Evolutionary conservation across 2,329 filamentous ascomycete species (phyloP).

Genomic region (Didymellaceae sp.): DNA sequence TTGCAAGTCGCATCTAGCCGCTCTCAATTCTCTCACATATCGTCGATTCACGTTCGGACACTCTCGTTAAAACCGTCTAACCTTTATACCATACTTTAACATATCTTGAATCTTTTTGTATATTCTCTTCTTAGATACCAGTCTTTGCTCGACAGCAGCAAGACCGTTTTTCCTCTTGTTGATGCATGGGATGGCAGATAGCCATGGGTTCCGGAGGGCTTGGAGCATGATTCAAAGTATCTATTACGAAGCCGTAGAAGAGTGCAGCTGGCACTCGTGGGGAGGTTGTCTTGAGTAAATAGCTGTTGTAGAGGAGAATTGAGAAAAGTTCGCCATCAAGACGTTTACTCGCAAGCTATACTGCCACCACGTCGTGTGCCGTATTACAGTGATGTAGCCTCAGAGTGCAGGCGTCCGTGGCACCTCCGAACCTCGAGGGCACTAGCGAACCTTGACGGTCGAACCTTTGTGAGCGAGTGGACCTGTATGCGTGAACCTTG

Average conservation of each 20-base stretch:
- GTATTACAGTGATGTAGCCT: too few species aligned
- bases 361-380: too few species aligned
- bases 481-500: too few species aligned
- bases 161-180: constrained; percentile 44
- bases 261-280: constrained; percentile 33
- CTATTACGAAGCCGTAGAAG: constrained; percentile 26
- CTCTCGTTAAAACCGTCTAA: constrained; percentile 44
- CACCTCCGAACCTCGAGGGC: too few species aligned
- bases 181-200: constrained; percentile 23
- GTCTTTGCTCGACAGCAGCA: constrained; percentile 42
- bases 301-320: constrained; percentile 35
- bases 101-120: constrained; percentile 32
- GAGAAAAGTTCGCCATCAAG: constrained; percentile 33
- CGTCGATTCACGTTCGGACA: constrained; percentile 39
- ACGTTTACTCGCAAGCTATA: background rate
- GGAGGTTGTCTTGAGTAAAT: constrained; percentile 42
- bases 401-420: too few species aligned
- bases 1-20: constrained; percentile 21
- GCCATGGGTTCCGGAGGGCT: constrained; percentile 22
- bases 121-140: constrained; percentile 53
- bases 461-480: too few species aligned
- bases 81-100: constrained; percentile 40
- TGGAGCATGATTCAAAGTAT: constrained; percentile 28
- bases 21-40: constrained; percentile 22
- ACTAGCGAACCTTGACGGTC: too few species aligned